These are phyloP conservation scores for Malania oleifera DNA, from an alignment of 164 flowering plant species.

Conservation along the genomic window DNA sequence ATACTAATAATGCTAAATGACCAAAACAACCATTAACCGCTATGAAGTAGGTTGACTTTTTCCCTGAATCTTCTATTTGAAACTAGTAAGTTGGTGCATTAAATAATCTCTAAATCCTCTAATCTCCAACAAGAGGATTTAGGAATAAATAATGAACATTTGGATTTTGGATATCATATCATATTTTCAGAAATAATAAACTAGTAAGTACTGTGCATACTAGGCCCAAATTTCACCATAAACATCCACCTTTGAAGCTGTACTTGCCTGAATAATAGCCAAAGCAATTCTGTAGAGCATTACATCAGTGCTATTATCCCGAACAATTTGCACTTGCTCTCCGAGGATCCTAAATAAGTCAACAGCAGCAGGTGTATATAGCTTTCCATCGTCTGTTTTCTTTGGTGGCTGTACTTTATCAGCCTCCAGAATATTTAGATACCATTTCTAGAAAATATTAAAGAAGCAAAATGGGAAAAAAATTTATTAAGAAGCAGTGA, in stretches of 20 bases:
- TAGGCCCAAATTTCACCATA: not conserved
- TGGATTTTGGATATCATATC: too few relatives aligned
- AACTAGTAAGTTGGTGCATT: too few relatives aligned
- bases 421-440: conserved; percentile 85
- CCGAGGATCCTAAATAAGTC: conserved; percentile 95
- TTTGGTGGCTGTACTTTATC: conserved; percentile 93
- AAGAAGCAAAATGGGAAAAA: conserved; percentile 3
- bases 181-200: too few relatives aligned
- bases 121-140: too few relatives aligned
- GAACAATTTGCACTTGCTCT: conserved; percentile 96
- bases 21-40: too few relatives aligned
- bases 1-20: too few relatives aligned
- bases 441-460: conserved; percentile 73
- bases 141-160: too few relatives aligned
- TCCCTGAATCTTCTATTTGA: too few relatives aligned
- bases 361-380: conserved; percentile 96
- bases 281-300: conserved; percentile 95
- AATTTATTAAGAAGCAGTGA: conserved; percentile 3
- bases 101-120: too few relatives aligned
- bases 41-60: too few relatives aligned
- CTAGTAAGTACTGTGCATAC: too few relatives aligned
- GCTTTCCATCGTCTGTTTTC: conserved; percentile 88
- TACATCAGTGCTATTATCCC: conserved; percentile 95
- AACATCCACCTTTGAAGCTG: conserved; percentile 1
- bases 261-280: conserved; percentile 81